Percentiles rank a stretch among this genome's conserved stretches.
These are phyloP conservation scores for Xerocomus spinulosus DNA, from an alignment of 768 basidiomycete species.

Conservation along the genomic window DNA sequence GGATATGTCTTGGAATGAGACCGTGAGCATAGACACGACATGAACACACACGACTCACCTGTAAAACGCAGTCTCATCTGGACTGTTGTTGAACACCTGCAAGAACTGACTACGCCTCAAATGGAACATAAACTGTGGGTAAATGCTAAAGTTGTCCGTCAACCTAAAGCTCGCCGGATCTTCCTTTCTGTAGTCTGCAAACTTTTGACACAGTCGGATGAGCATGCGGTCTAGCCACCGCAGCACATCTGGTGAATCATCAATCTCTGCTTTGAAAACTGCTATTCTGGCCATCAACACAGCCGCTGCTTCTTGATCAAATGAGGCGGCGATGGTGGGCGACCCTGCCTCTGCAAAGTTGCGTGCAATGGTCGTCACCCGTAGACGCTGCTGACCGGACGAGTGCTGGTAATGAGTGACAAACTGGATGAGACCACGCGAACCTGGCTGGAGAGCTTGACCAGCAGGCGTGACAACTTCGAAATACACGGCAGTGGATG, in stretches of 20 bases:
- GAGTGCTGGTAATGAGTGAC: slow-evolving; percentile 98
- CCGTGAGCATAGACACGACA: slow-evolving; percentile 1
- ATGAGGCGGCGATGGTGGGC: slow-evolving; percentile 85
- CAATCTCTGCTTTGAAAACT: slow-evolving; percentile 98
- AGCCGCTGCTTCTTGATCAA: slow-evolving; percentile 97
- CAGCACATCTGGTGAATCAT: slow-evolving; percentile 94
- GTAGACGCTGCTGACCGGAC: slow-evolving; percentile 88
- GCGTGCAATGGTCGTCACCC: slow-evolving; percentile 97
- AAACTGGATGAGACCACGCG: slow-evolving; percentile 94
- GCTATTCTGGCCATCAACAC: slow-evolving; percentile 99
- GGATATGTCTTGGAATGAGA: slow-evolving; percentile 62
- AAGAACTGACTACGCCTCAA: slow-evolving; percentile 94
- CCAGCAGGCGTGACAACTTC: slow-evolving; percentile 98
- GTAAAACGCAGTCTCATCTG: slow-evolving; percentile 99
- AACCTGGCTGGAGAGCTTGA: slow-evolving; percentile 83
- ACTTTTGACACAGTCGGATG: slow-evolving; percentile 97
- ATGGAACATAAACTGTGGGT: slow-evolving; percentile 99
- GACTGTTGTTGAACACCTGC: slow-evolving; percentile 99
- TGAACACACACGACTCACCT: slow-evolving; percentile 45
- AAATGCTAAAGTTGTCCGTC: slow-evolving; percentile 95
- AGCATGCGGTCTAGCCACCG: slow-evolving; percentile 99
- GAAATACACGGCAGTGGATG: slow-evolving; percentile 91
- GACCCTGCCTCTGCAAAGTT: slow-evolving; percentile 98
- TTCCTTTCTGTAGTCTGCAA: slow-evolving; percentile 97
- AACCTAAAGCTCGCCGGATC: slow-evolving; percentile 92